Base-by-base conservation (phyloP, 805 yeast genomes). In the Cyberlindnera americana region DNA sequence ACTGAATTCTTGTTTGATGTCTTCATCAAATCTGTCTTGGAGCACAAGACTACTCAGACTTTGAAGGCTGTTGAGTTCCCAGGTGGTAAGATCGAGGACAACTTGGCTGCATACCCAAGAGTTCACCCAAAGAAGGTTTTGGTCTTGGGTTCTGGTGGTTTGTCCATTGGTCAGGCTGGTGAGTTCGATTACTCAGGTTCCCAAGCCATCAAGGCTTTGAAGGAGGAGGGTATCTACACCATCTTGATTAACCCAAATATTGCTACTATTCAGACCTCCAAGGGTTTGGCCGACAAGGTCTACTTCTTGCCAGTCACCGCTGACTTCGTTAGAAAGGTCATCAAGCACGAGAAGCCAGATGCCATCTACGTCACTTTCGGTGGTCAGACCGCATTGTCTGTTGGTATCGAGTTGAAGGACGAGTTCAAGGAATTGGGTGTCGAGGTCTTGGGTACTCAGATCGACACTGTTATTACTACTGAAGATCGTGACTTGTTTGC, bases 161-260 rank as follows among this genome's bases (percentile, higher is more conserved):
- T 93, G 57, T 86, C 96, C 41, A 93, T 93, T 62, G 99, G 99
- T 52, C 99, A 93, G 72, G 99, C 99, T 49, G 99, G 99, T 67
- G 99, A 93, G 69, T 93, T 93, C 60, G 99, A 93, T 65, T 93
- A 93, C 70, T 89, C 97, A 33, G 99, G 99, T 59, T 88, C 96
- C 40, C 99, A 93, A 70, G 99, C 99, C 44, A 93, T 93, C 68
- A 93, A 93, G 69, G 99, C 99, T 33, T 75, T 93, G 68, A 91
- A 88, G 66, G 97, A 93, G 71, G 98, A 90, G 69, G 96, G 96
- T 47, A 93, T 91, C 50, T 88, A 91, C 74, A 90, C 98, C 41
- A 83, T 93, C 52, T 76, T 93, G 59, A 90, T 93, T 61, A 93
- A 93, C 67, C 99, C 99, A 42, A 93, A 93, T 66, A 93, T 93